Conservation (phyloP, 139 green algal species). For the Chlamydomonas urium region DNA sequence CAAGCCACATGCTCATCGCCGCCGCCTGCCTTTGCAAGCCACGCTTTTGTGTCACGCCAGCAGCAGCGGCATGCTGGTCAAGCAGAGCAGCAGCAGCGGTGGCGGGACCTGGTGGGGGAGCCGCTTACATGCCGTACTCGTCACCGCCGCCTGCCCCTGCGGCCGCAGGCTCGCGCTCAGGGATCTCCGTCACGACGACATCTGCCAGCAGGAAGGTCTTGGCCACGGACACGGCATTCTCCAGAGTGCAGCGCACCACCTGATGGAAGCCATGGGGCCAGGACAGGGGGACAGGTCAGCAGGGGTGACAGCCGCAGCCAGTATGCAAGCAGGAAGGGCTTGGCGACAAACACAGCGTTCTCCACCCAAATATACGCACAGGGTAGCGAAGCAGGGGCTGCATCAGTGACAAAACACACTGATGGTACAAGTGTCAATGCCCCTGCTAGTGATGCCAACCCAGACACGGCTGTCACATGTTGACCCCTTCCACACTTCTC, state of each 20-base stretch:
- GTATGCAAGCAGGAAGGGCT: not conserved
- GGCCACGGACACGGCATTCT: conserved; percentile 94
- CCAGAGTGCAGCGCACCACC: conserved; percentile 71
- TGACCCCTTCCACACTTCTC: no score
- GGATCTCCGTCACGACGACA: conserved; percentile 73
- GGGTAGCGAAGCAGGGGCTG: no score
- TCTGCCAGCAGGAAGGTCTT: conserved; percentile 96
- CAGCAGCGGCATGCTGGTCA: no score
- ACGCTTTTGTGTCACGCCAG: no score
- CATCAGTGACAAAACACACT: no score
- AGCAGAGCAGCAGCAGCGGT: conserved; percentile 3
- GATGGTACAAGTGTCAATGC: no score
- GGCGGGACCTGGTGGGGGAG: no score
- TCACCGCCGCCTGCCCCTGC: conserved; percentile 31
- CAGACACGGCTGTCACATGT: no score
- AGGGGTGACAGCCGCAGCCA: not conserved
- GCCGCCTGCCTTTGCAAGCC: no score
- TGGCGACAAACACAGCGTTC: conserved; percentile 11
- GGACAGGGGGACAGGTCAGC: not conserved
- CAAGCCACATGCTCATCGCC: no score
- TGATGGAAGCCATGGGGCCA: not conserved
- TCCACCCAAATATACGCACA: no score
- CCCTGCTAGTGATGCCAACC: no score
- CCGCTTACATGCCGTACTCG: conserved; percentile 34
- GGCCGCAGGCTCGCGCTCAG: conserved; percentile 38